phyloP scores from a whole-genome alignment of 2,329 filamentous ascomycete species.

The Pseudocercospora fijiensis region DNA sequence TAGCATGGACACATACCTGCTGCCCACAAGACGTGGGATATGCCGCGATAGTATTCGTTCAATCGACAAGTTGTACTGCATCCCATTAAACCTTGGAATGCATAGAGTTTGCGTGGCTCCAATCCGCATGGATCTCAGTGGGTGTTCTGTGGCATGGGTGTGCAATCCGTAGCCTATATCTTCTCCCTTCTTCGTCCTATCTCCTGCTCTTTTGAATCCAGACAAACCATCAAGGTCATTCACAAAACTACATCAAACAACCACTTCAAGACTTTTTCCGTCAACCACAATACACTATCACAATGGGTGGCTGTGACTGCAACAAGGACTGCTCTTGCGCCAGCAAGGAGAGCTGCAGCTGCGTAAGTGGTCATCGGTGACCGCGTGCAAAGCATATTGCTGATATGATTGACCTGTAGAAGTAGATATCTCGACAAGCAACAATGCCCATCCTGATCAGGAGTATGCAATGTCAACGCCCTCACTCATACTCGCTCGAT shows the following conservation, averaged over 20 bases:
- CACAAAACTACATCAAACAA: slow-evolving; percentile 23
- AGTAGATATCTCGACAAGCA: slow-evolving; percentile 13
- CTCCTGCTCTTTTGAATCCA: slow-evolving; percentile 16
- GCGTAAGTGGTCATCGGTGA: slow-evolving; percentile 28
- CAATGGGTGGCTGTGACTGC: slow-evolving; percentile 37
- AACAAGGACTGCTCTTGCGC: slow-evolving; percentile 35
- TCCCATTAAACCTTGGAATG: slow-evolving; percentile 23
- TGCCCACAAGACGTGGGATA: slow-evolving; percentile 28
- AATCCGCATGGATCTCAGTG: slow-evolving; percentile 18
- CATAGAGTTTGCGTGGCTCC: slow-evolving; percentile 25
- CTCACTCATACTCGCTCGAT: slow-evolving; percentile 17
- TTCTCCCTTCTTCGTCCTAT: slow-evolving; percentile 19
- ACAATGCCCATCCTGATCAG: slow-evolving; percentile 15
- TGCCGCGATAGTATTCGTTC: slow-evolving; percentile 14
- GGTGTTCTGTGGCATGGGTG: slow-evolving; percentile 10
- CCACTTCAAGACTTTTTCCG: slow-evolving; percentile 16
- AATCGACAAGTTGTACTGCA: slow-evolving; percentile 17
- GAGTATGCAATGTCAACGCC: slow-evolving; percentile 19
- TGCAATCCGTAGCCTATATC: slow-evolving; percentile 23
- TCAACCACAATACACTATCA: slow-evolving; percentile 26
- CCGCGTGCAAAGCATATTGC: not conserved
- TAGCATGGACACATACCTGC: slow-evolving; percentile 10
- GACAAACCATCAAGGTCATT: slow-evolving; percentile 27
- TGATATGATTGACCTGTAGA: slow-evolving; percentile 11
- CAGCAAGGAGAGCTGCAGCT: slow-evolving; percentile 33